phyloP scores from a whole-genome alignment of 148 eudicot genomes.

The Suaeda aralocaspica region DNA sequence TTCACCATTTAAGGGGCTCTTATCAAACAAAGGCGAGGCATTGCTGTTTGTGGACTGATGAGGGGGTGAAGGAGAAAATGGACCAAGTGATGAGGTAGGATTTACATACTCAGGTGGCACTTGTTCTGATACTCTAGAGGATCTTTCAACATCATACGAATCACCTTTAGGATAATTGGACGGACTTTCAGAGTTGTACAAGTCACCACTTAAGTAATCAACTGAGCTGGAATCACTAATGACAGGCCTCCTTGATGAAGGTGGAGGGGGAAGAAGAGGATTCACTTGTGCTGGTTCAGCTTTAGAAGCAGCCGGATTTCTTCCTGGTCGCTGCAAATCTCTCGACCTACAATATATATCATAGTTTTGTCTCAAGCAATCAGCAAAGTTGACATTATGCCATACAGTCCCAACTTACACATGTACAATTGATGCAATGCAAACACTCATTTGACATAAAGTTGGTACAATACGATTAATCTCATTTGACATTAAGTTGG shows the following conservation, averaged over 20 bases:
- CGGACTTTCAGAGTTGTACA: slow-evolving; percentile 39
- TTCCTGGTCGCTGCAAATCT: slow-evolving; percentile 52
- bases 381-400: not conserved
- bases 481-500: not conserved
- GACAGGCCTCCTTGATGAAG: slow-evolving; percentile 55
- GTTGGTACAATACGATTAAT: not conserved
- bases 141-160: slow-evolving; percentile 33
- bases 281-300: slow-evolving; percentile 34
- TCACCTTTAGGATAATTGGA: slow-evolving; percentile 57
- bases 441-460: not conserved
- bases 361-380: slow-evolving; percentile 8
- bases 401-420: not conserved
- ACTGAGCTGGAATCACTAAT: slow-evolving; percentile 30
- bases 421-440: not conserved
- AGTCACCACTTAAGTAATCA: slow-evolving; percentile 73
- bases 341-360: slow-evolving; percentile 54
- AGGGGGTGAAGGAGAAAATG: slow-evolving; percentile 42
- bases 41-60: slow-evolving; percentile 42
- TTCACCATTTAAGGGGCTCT: slow-evolving; percentile 39
- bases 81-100: slow-evolving; percentile 32
- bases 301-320: slow-evolving; percentile 24
- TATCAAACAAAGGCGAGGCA: slow-evolving; percentile 53
- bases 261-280: slow-evolving; percentile 78
- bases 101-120: slow-evolving; percentile 30
- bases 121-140: slow-evolving; percentile 37